Base-by-base conservation (phyloP, 2,329 filamentous ascomycete species). In the Acrodontium crateriforme region DNA sequence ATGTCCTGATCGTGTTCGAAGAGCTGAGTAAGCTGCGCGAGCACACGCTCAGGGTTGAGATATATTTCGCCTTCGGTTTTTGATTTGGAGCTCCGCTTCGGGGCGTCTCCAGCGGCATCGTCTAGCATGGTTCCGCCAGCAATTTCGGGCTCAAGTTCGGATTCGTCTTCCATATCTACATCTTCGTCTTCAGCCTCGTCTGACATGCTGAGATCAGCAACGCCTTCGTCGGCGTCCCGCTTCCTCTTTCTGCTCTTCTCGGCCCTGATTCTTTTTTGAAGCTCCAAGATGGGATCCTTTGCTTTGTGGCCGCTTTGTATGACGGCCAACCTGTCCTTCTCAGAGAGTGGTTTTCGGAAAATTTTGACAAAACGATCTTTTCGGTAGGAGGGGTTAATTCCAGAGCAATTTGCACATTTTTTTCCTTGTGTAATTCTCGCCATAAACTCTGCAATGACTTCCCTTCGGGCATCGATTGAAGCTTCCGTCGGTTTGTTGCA, bases 331-430 rank as follows among this genome's bases (percentile, higher is more conserved):
- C 74, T 73, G 18, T 89, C 74, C 53, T 91, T 92, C 25, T 67
- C 56, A 25, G 67, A 70, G 31, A 94, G 59, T 2, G 78, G 64
- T 49, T 80, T 89, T 50, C 87, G 77, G 54, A 95, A 98, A 29
- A 98, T 84, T 55, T 95, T 98, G 49, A 85, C 78, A 45, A 74
- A 89, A 23, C 78, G 70, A 46, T 98, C 87, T 53, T 92, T 94
- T 43, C 87, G 75, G 55, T 82, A 95, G 2, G 65, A 64, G 8
- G 84, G 85, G 9, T 79, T 85, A 36, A 89, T 71, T 16, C 78
- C 70, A 41, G 60, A 59, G 49, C 74, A 78, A 38, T 63, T 71
- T 21, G 62, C 63, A 56, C 89, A 98, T 45, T 69, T 70, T 44
- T 74, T 78, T 25, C 68, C 65, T 42, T 68, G 70, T 25, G 69